Conservation (phyloP, 345 rosid genomes). For the Lenwebbia sp. region DNA sequence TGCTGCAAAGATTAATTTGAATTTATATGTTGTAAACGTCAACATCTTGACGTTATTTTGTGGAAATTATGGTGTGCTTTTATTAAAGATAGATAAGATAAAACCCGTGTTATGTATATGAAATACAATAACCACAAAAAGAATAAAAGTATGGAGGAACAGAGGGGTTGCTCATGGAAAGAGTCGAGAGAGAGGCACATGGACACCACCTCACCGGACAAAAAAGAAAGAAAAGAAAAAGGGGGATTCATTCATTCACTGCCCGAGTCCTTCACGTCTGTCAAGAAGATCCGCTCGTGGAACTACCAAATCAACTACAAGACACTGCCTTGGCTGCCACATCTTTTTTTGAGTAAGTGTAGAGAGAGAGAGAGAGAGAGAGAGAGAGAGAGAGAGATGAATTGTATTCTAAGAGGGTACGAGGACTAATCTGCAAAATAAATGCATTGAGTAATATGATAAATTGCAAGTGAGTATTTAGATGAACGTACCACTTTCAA, state of each 20-base stretch:
- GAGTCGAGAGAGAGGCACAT: slow-evolving; percentile 23
- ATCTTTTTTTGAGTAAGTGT: neutral
- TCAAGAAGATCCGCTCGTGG: slow-evolving; percentile 29
- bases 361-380: neutral
- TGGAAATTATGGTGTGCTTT: neutral
- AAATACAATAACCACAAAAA: neutral
- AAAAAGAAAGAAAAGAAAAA: neutral
- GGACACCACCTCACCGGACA: slow-evolving; percentile 35
- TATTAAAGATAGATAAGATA: neutral
- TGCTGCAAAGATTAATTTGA: neutral
- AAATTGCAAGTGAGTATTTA: neutral
- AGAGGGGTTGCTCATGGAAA: neutral
- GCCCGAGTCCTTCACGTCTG: slow-evolving; percentile 42
- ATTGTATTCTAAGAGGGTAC: neutral
- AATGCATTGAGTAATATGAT: neutral
- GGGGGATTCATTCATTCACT: slow-evolving; percentile 1
- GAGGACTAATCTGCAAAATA: neutral
- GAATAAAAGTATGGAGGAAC: neutral
- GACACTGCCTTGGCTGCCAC: slow-evolving; percentile 18
- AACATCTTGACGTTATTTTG: neutral
- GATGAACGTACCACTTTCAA: neutral
- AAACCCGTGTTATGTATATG: neutral
- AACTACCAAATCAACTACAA: slow-evolving; percentile 12
- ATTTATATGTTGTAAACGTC: neutral
- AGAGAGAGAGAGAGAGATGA: neutral